Evolutionary conservation across 2,329 filamentous ascomycete genomes (phyloP).

Genomic region (Penicillium verrucosum): DNA sequence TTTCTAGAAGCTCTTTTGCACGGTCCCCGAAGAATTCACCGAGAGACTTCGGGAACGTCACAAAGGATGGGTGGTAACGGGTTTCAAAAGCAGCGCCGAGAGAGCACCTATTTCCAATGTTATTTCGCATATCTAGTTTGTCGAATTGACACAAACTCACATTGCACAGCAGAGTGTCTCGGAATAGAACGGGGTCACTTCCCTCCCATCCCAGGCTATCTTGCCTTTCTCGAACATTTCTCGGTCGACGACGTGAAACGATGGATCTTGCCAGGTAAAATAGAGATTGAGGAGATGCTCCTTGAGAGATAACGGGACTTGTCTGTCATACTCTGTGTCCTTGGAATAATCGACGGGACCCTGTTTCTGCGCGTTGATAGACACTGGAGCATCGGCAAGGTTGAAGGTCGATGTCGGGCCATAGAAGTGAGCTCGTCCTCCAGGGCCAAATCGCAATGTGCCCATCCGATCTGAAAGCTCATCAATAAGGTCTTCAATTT

Average conservation of each 20-base stretch:
- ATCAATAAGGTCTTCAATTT: constrained; percentile 29
- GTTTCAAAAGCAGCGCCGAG: constrained; percentile 37
- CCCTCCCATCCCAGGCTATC: constrained; percentile 13
- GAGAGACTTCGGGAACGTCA: constrained; percentile 35
- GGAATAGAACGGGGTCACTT: constrained; percentile 24
- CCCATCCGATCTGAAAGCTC: constrained; percentile 35
- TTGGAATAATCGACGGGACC: constrained; percentile 3
- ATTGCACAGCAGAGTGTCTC: constrained; percentile 27
- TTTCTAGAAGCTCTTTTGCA: constrained; percentile 41
- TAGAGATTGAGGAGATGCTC: constrained; percentile 39
- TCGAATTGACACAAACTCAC: constrained; percentile 8
- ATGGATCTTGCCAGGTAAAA: constrained; percentile 43
- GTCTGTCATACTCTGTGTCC: constrained; percentile 23
- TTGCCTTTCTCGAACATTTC: constrained; percentile 22
- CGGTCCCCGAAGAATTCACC: constrained; percentile 39
- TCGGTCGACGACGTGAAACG: constrained; percentile 37
- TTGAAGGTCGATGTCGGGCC: constrained; percentile 25
- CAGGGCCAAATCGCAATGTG: constrained; percentile 30
- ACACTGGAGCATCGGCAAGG: no score
- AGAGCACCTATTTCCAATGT: constrained; percentile 25
- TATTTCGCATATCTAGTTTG: background rate
- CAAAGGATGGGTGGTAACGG: constrained; percentile 30
- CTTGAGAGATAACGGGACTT: constrained; percentile 30
- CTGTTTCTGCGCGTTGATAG: no score
- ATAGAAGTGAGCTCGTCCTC: constrained; percentile 34